Base-by-base conservation (phyloP, 176 grass and related monocot genomes). In the Juncus effusus region DNA sequence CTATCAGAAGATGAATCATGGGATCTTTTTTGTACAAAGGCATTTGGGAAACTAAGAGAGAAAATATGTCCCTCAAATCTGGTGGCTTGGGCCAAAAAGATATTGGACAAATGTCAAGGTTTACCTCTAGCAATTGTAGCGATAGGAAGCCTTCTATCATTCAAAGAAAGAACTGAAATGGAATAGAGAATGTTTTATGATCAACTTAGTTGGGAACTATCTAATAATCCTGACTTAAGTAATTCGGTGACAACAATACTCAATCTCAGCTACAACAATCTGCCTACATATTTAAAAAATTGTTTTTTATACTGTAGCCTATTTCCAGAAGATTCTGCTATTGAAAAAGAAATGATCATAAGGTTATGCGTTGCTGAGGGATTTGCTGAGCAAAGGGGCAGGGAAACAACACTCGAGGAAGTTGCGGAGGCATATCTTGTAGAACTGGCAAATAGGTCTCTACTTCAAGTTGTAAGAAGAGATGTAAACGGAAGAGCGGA, bases 361-460 rank as follows among this genome's bases (percentile, higher is more conserved):
- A 80, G 67, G 36, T 61, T 81, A 36, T 86, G 74, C 73, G 68
- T 74, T 36, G 74, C 74, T 37, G 78, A 86, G 73, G 83, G 83
- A 51, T 81, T 86, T 37, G 38, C 77, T 19, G 51, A 86, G 51
- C 51, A 81, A 69, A 78, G 63, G 65, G 68, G 83, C 19, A 16
- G 58, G 0, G 28, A 51, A 39, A 56, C 7, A 0, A 59, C 62
- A 16, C 38, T 78, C 4, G 59, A 65, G 12, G 78, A 86, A 38
- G 74, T 81, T 38, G 83, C 78, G 9, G 40, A 65, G 35, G 51
- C 28, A 13, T 86, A 86, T 16, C 38, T 78, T 6, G 74, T 74
- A 35, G 78, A 86, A 38, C 69, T 78, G 11, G 50, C 40, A 61
- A 41, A 69, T 40, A 66, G 74, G 3, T 81, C 60, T 36, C 16